These are phyloP conservation scores for Neoarthrinium moseri DNA, from an alignment of 2,329 filamentous ascomycete species.

Conservation along the genomic window DNA sequence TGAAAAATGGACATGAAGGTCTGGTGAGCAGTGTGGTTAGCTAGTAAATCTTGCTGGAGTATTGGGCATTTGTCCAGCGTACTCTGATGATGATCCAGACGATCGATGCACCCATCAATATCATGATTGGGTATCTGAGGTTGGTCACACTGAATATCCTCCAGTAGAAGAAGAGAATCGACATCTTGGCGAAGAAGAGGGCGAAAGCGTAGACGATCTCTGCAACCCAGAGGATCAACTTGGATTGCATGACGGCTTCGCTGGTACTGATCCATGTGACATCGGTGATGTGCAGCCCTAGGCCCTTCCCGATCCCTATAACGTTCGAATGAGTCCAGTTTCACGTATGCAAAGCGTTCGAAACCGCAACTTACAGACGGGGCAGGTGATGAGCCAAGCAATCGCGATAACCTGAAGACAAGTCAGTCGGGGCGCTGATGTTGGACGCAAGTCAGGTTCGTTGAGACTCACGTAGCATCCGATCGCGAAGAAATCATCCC, in stretches of 20 bases:
- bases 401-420: not conserved
- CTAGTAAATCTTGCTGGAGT: not conserved
- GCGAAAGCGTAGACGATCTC: constrained; percentile 27
- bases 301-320: no score
- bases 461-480: not conserved
- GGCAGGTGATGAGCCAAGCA: not conserved
- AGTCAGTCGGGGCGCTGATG: no score
- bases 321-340: no score
- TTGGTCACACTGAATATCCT: constrained; percentile 26
- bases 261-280: constrained; percentile 3
- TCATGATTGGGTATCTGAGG: constrained; percentile 25
- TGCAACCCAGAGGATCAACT: constrained; percentile 21
- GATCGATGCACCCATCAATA: constrained; percentile 19
- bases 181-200: constrained; percentile 26
- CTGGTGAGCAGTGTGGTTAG: constrained; percentile 7
- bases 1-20: constrained; percentile 22
- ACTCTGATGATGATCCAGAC: constrained; percentile 26
- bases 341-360: no score
- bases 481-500: constrained; percentile 1
- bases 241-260: constrained; percentile 3
- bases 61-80: not conserved
- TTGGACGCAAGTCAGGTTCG: no score
- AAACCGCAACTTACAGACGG: not conserved
- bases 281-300: constrained; percentile 12
- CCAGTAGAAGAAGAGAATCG: constrained; percentile 28